Conservation (phyloP, 2,329 filamentous ascomycete genomes). For the Volutella citrinella region DNA sequence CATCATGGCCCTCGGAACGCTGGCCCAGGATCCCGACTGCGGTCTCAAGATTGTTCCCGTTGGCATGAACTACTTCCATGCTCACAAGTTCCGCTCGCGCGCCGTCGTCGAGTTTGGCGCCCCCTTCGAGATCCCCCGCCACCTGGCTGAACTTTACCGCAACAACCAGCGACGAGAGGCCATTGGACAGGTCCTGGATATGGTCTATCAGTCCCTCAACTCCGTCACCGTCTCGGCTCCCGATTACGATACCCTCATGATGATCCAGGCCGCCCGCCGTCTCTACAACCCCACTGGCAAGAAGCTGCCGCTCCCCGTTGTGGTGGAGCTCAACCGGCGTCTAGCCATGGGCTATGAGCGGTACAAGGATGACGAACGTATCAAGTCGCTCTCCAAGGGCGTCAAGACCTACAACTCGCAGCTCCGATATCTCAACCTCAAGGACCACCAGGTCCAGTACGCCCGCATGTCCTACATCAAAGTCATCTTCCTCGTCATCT, state of each 20-base stretch:
- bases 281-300: conserved; percentile 94
- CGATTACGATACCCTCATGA: conserved; percentile 94
- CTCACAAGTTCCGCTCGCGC: conserved; percentile 95
- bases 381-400: conserved; percentile 69
- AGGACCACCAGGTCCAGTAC: conserved; percentile 93
- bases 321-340: conserved; percentile 90
- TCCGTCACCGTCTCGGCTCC: conserved; percentile 89
- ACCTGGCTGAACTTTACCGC: conserved; percentile 83
- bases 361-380: conserved; percentile 87
- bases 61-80: conserved; percentile 99
- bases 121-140: conserved; percentile 78
- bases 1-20: conserved; percentile 91
- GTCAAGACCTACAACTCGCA: conserved; percentile 85
- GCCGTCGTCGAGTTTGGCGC: conserved; percentile 94
- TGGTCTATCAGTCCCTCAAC: conserved; percentile 78
- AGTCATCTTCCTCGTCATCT: conserved; percentile 74
- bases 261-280: conserved; percentile 89
- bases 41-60: conserved; percentile 93
- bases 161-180: conserved; percentile 81
- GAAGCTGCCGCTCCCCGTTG: conserved; percentile 85
- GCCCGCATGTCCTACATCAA: conserved; percentile 76
- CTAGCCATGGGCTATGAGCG: conserved; percentile 88
- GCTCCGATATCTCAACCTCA: conserved; percentile 79
- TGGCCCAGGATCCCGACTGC: conserved; percentile 81
- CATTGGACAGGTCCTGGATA: conserved; percentile 80